A percentile compares a stretch with the other conserved stretches of the same genome.
Conservation (phyloP, 2,329 filamentous ascomycete species). For the Aurifilum marmelostoma region DNA sequence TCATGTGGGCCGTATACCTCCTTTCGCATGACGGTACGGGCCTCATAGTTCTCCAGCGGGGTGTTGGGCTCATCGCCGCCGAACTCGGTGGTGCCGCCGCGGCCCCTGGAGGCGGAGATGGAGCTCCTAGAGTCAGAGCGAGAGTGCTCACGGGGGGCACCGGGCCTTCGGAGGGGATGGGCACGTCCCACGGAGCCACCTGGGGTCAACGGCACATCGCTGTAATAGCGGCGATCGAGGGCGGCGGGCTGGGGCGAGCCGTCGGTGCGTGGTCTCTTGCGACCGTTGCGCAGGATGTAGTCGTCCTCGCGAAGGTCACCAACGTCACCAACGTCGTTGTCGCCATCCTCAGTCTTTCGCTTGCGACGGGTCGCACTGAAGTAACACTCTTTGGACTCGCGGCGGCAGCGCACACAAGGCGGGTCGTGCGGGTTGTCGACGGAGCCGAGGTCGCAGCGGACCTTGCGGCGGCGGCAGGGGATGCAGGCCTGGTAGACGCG, state of each 20-base stretch:
- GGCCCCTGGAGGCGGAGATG: conserved; percentile 35
- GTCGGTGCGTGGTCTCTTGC: conserved; percentile 64
- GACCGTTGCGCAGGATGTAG: conserved; percentile 72
- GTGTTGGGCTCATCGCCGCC: conserved; percentile 59
- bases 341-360: conserved; percentile 71
- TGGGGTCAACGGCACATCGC: conserved; percentile 63
- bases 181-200: conserved; percentile 67
- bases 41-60: conserved; percentile 67
- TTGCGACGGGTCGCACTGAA: conserved; percentile 95
- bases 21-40: conserved; percentile 64
- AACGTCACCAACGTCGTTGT: conserved; percentile 49
- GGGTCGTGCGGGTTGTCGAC: conserved; percentile 95
- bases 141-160: conserved; percentile 38
- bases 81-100: conserved; percentile 38
- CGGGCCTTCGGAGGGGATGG: conserved; percentile 68
- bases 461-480: conserved; percentile 63
- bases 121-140: conserved; percentile 41
- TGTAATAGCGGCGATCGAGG: conserved; percentile 51
- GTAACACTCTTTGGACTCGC: conserved; percentile 95
- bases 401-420: conserved; percentile 88
- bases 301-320: conserved; percentile 49
- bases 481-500: conserved; percentile 68
- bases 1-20: conserved; percentile 92
- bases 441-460: conserved; percentile 66
- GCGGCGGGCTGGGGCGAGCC: conserved; percentile 45